A percentile compares a stretch with the other conserved stretches of the same genome.
phyloP scores from a whole-genome alignment of 495 filamentous ascomycete genomes.

The Massariosphaeria phaeospora region DNA sequence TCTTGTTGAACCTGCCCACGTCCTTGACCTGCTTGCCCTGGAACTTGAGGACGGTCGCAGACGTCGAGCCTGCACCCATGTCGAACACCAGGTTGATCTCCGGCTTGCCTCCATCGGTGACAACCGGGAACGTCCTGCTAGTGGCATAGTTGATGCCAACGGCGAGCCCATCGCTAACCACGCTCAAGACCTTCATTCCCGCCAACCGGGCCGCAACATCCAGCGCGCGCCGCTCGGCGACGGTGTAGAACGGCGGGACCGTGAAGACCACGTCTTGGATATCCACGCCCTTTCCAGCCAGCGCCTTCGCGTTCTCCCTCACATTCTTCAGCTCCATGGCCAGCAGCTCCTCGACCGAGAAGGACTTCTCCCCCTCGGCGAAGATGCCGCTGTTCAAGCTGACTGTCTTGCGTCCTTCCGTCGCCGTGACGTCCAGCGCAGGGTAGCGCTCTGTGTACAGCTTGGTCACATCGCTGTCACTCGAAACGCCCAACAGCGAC shows the following conservation, averaged over 20 bases:
- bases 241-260: conserved; percentile 83
- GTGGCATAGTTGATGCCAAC: conserved; percentile 95
- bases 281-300: conserved; percentile 72
- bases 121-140: conserved; percentile 75
- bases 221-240: conserved; percentile 80
- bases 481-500: conserved; percentile 67
- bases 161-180: conserved; percentile 86
- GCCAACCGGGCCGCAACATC: conserved; percentile 79
- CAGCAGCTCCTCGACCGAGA: conserved; percentile 85
- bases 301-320: conserved; percentile 72
- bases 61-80: conserved; percentile 97
- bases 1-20: conserved; percentile 91
- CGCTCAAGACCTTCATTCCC: conserved; percentile 73
- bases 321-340: conserved; percentile 95
- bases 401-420: conserved; percentile 62
- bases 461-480: conserved; percentile 53
- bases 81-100: conserved; percentile 93
- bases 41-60: conserved; percentile 87
- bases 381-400: conserved; percentile 73
- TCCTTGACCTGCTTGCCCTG: conserved; percentile 88
- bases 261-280: conserved; percentile 84
- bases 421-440: conserved; percentile 53
- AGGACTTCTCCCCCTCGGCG: conserved; percentile 60
- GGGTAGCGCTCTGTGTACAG: conserved; percentile 70
- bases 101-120: conserved; percentile 78